phyloP scores from a whole-genome alignment of 371 early-diverging fungal species.

The Mucor plumbeus region DNA sequence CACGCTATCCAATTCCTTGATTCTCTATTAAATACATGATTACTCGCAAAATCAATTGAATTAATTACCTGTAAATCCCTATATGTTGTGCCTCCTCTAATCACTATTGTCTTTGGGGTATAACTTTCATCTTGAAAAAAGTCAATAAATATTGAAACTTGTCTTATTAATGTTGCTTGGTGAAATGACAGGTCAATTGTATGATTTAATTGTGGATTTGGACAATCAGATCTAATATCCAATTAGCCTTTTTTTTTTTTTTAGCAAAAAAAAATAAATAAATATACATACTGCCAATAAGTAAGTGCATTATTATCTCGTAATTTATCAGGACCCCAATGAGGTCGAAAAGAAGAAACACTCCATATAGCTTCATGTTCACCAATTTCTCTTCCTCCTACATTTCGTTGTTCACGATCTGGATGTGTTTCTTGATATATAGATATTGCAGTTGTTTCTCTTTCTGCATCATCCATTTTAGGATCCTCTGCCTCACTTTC shows the following conservation, averaged over 20 bases:
- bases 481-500: slow-evolving; percentile 12
- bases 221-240: slow-evolving; percentile 60
- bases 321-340: slow-evolving; percentile 70
- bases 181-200: slow-evolving; percentile 42
- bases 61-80: slow-evolving; percentile 52
- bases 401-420: slow-evolving; percentile 23
- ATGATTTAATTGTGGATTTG: slow-evolving; percentile 49
- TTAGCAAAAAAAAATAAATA: not conserved
- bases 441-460: slow-evolving; percentile 28
- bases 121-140: slow-evolving; percentile 91
- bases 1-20: slow-evolving; percentile 54
- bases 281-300: slow-evolving; percentile 82
- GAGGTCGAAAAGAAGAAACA: slow-evolving; percentile 73
- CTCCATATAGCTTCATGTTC: slow-evolving; percentile 65
- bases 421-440: slow-evolving; percentile 45
- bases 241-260: slow-evolving; percentile 28
- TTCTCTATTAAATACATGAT: not conserved
- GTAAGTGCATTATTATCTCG: slow-evolving; percentile 73
- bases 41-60: not conserved
- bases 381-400: slow-evolving; percentile 64
- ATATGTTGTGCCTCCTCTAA: slow-evolving; percentile 77
- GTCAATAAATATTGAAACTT: slow-evolving; percentile 80
- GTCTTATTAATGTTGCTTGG: slow-evolving; percentile 46
- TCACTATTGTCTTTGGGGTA: slow-evolving; percentile 78
- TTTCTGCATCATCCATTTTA: slow-evolving; percentile 28